phyloP scores from a whole-genome alignment of 148 eudicot species.

The Fallopia convolvulus region DNA sequence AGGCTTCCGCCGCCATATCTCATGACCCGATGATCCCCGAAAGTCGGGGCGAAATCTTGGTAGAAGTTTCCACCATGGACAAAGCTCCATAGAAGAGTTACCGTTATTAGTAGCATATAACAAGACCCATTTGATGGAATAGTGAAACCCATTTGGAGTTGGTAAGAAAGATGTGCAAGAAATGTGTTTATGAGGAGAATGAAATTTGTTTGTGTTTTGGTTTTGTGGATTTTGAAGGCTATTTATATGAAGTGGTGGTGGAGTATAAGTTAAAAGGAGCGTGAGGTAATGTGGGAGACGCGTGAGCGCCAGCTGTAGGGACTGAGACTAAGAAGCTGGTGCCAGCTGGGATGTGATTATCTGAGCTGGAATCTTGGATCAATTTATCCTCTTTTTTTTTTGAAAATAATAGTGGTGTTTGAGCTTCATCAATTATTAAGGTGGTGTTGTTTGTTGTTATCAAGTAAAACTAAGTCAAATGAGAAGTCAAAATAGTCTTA shows the following conservation, averaged over 20 bases:
- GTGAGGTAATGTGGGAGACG: slow-evolving; percentile 8
- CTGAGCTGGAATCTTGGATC: slow-evolving; percentile 2
- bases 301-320: slow-evolving; percentile 18
- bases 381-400: neutral
- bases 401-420: too few relatives aligned
- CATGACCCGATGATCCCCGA: slow-evolving; percentile 45
- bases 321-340: slow-evolving; percentile 12
- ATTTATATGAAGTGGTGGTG: neutral
- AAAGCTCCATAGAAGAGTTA: slow-evolving; percentile 10
- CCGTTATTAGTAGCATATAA: slow-evolving; percentile 13
- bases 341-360: slow-evolving; percentile 15
- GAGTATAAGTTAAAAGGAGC: neutral
- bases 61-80: slow-evolving; percentile 35
- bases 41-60: slow-evolving; percentile 54
- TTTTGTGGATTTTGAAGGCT: neutral
- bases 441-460: too few relatives aligned
- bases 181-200: neutral
- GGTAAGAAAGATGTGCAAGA: neutral
- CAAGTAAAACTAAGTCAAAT: too few relatives aligned
- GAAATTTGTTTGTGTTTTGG: neutral
- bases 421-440: too few relatives aligned
- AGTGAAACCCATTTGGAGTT: slow-evolving; percentile 18
- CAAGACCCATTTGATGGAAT: neutral
- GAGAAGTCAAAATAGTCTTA: too few relatives aligned
- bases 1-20: slow-evolving; percentile 35